A percentile compares a stretch with the other conserved stretches of the same genome.
Evolutionary conservation across 768 basidiomycete species (phyloP).

Genomic region (Collybia nuda): DNA sequence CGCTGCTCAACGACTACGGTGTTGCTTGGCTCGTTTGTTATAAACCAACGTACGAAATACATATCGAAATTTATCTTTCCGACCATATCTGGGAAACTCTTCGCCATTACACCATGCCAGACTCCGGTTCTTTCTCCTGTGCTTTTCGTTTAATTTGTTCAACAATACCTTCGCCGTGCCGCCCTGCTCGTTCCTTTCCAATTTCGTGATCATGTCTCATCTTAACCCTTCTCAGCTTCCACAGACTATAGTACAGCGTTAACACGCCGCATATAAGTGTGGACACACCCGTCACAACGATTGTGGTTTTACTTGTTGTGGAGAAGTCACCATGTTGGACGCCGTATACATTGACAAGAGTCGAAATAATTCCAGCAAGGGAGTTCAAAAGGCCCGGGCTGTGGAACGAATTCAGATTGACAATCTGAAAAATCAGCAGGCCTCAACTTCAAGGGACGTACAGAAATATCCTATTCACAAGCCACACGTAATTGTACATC

Average conservation of each 20-base stretch:
- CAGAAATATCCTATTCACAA: slow-evolving; percentile 57
- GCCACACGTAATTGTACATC: slow-evolving; percentile 59
- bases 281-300: slow-evolving; percentile 43
- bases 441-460: slow-evolving; percentile 22
- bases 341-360: slow-evolving; percentile 50
- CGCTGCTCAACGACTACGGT: no score
- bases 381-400: slow-evolving; percentile 62
- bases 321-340: slow-evolving; percentile 45
- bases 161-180: slow-evolving; percentile 41
- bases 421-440: background rate
- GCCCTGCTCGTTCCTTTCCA: slow-evolving; percentile 41
- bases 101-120: slow-evolving; percentile 4
- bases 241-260: slow-evolving; percentile 40
- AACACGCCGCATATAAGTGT: slow-evolving; percentile 42
- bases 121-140: slow-evolving; percentile 6
- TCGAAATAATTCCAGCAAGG: slow-evolving; percentile 55
- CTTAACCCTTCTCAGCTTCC: slow-evolving; percentile 42
- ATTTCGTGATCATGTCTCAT: slow-evolving; percentile 38
- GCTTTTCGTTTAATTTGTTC: slow-evolving; percentile 19
- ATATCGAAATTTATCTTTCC: background rate
- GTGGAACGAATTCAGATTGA: background rate
- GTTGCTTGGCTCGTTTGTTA: no score
- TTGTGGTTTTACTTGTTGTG: slow-evolving; percentile 40
- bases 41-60: no score
- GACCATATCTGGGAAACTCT: background rate